Conservation (phyloP, 148 eudicot species). For the Silene latifolia region DNA sequence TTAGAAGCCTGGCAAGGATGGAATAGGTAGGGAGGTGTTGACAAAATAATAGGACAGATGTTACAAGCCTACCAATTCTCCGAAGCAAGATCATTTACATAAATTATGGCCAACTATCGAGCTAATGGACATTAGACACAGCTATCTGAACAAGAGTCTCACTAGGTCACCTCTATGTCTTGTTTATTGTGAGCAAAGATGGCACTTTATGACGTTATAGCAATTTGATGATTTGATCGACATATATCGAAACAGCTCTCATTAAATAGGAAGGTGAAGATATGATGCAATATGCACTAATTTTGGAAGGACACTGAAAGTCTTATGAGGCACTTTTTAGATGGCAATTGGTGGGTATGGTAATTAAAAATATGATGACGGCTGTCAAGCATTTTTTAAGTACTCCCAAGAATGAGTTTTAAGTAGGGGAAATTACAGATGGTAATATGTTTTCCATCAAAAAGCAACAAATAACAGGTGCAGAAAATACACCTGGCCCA, state of each 20-base stretch:
- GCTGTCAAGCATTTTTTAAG: background rate
- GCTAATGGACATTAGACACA: background rate
- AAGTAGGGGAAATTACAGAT: background rate
- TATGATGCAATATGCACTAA: background rate
- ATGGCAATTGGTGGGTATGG: background rate
- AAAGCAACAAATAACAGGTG: background rate
- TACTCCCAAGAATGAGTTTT: background rate
- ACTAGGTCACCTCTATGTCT: background rate
- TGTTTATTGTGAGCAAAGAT: background rate
- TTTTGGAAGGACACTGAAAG: background rate
- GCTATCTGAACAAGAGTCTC: background rate
- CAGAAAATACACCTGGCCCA: slow-evolving; percentile 55
- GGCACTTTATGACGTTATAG: background rate
- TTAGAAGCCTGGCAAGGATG: background rate
- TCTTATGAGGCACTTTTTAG: background rate
- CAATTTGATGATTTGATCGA: background rate
- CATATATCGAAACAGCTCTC: background rate
- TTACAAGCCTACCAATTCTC: background rate
- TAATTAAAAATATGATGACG: background rate
- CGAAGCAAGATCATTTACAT: background rate
- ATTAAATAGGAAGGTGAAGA: background rate
- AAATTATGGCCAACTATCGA: background rate
- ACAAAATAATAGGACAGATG: background rate
- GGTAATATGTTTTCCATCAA: background rate
- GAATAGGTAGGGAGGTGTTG: background rate